phyloP scores from a whole-genome alignment of 345 rosid genomes.

The Dipteronia sinensis region DNA sequence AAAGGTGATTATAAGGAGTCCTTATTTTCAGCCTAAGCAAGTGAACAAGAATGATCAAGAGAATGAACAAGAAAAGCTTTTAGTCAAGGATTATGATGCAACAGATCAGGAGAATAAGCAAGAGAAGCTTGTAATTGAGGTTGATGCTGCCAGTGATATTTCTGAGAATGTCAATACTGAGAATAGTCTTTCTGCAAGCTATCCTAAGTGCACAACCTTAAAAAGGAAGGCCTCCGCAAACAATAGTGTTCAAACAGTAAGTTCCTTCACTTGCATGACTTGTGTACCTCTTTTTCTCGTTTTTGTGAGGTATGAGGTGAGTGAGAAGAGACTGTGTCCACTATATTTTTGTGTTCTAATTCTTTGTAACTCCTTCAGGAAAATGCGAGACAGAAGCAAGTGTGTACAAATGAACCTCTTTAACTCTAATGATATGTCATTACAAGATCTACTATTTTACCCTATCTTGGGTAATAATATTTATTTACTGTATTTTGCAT shows the following conservation, averaged over 20 bases:
- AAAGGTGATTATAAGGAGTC: constrained; percentile 62
- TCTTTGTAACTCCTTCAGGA: constrained; percentile 51
- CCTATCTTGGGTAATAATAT: background rate
- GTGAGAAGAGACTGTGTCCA: background rate
- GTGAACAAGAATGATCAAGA: constrained; percentile 34
- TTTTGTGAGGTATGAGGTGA: background rate
- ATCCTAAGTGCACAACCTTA: constrained; percentile 28
- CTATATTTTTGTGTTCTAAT: constrained; percentile 13
- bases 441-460: background rate
- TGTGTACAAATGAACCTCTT: constrained; percentile 41
- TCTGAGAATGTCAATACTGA: constrained; percentile 32
- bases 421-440: constrained; percentile 37
- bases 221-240: constrained; percentile 59
- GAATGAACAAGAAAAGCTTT: constrained; percentile 33
- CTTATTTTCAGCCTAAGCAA: constrained; percentile 65
- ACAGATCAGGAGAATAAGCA: constrained; percentile 31
- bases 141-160: constrained; percentile 25
- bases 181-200: constrained; percentile 23
- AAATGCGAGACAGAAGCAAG: constrained; percentile 47
- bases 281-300: constrained; percentile 1
- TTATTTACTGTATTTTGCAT: background rate
- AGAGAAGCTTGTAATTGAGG: constrained; percentile 29
- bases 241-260: constrained; percentile 48
- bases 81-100: constrained; percentile 30
- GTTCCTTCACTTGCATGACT: constrained; percentile 21